Evolutionary conservation across 306 rosid species (phyloP), one percentile per base, ranked within the genome.

Genomic region (Dalbergia oliveri): DNA sequence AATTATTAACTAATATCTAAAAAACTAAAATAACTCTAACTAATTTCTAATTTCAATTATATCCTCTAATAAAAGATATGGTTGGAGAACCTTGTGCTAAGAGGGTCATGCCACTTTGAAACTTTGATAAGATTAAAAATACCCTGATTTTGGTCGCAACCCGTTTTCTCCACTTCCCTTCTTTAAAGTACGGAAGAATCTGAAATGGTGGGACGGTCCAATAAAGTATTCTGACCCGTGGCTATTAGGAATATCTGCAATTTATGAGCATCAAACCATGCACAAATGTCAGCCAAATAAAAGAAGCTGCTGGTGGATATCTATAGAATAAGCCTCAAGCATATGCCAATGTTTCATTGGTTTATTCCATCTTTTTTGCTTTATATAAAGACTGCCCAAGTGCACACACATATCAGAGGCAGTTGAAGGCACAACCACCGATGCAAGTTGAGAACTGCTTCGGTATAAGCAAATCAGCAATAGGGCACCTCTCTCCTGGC

Each of bases 401-500:
- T 37, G 70, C 68, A 37, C 34, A 33, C 31, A 23, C 31, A 72
- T 64, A 72, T 34, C 73, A 59, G 16, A 58, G 66, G 58, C 60
- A 83, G 57, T 44, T 54, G 50, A 72, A 31, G 70, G 10, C 50
- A 63, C 75, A 64, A 44, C 34, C 66, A 82, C 16, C n/a, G 4
- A 11, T 33, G 39, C 33, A 23, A 68, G 79, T 9, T 11, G n/a
- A n/a, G 60, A 72, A 8, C 0, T 44, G 10, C 8, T 60, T 47
- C 57, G 12, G 56, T 74, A 26, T 26, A 79, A 77, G 85, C 86
- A 84, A 79, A 69, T 18, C 77, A 75, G 85, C 86, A 81, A 54
- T 78, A 81, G 86, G 89, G 86, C 81, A 26, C 12, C 84, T 78
- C 87, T 88, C 75, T 70, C 69, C 34, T 86, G 82, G 91, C 93